Evolutionary conservation across 2,329 filamentous ascomycete species (phyloP).

Genomic region (Mariannaea sp.): DNA sequence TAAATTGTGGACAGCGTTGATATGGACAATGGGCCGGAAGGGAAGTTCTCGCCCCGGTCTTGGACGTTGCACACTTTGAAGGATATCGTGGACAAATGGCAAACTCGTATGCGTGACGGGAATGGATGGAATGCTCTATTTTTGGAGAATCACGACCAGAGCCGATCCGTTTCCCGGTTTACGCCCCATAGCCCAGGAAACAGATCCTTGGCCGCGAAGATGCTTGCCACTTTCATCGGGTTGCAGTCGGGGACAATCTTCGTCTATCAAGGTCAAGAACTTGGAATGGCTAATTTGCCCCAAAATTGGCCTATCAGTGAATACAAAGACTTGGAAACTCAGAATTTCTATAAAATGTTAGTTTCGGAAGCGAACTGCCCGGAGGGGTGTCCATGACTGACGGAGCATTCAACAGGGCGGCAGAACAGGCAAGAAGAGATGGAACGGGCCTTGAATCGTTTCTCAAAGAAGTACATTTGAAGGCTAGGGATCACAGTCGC

Average conservation of each 20-base stretch:
- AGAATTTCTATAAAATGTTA: neutral
- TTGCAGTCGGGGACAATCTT: conserved; percentile 55
- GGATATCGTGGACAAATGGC: conserved; percentile 47
- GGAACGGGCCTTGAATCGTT: neutral
- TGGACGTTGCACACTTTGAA: conserved; percentile 20
- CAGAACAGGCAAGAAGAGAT: neutral
- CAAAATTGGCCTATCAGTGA: conserved; percentile 48
- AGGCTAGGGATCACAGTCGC: neutral
- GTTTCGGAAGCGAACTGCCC: no score
- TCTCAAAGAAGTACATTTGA: neutral
- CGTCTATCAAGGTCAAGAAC: conserved; percentile 65
- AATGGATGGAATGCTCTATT: conserved; percentile 64
- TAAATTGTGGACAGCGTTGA: conserved; percentile 47
- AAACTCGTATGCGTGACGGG: conserved; percentile 47
- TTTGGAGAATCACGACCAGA: conserved; percentile 68
- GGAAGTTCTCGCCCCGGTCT: conserved; percentile 17
- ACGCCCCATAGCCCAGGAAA: conserved; percentile 33
- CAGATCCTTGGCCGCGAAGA: neutral
- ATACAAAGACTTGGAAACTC: neutral
- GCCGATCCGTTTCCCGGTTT: conserved; percentile 57
- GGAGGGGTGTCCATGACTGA: no score
- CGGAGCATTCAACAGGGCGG: neutral
- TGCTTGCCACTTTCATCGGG: conserved; percentile 44
- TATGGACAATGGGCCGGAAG: conserved; percentile 55
- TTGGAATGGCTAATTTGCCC: conserved; percentile 62